Percentiles rank a stretch among this genome's conserved stretches.
Evolutionary conservation across 108 stramenopile species (phyloP).

Genomic region (Cylindrotheca fusiformis): DNA sequence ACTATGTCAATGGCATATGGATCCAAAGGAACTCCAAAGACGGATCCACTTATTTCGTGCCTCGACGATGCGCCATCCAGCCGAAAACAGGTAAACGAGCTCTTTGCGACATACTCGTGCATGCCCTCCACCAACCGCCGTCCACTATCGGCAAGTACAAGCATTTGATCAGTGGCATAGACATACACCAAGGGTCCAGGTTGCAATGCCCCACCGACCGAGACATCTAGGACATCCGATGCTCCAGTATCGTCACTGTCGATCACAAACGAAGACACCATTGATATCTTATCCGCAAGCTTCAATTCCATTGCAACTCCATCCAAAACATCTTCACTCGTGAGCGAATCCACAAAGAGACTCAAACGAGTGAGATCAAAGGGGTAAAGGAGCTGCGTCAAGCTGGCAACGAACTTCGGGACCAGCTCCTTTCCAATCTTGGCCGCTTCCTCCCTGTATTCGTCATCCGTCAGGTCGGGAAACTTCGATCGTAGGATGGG

Average conservation of each 20-base stretch:
- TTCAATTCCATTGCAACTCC: background rate
- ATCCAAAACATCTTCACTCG: constrained; percentile 3
- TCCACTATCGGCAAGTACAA: constrained; percentile 37
- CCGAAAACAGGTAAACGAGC: constrained; percentile 33
- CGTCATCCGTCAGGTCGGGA: constrained; percentile 25
- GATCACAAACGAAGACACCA: constrained; percentile 32
- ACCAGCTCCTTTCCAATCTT: constrained; percentile 26
- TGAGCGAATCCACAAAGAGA: constrained; percentile 16
- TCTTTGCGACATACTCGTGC: constrained; percentile 14
- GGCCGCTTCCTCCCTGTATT: constrained; percentile 23
- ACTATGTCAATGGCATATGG: constrained; percentile 39
- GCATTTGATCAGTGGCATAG: constrained; percentile 31
- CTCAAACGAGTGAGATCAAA: constrained; percentile 20
- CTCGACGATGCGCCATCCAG: constrained; percentile 32
- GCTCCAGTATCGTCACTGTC: background rate
- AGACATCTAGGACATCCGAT: background rate
- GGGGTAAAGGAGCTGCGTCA: constrained; percentile 7
- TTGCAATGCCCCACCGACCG: constrained; percentile 11
- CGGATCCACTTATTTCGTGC: constrained; percentile 28
- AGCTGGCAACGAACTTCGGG: constrained; percentile 17
- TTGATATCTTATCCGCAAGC: constrained; percentile 18
- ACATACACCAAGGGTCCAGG: constrained; percentile 24
- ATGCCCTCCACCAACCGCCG: constrained; percentile 15
- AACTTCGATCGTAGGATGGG: constrained; percentile 30
- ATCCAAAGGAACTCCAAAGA: constrained; percentile 44